Conservation (phyloP, 257 asterid species). For the Solanum piurae region DNA sequence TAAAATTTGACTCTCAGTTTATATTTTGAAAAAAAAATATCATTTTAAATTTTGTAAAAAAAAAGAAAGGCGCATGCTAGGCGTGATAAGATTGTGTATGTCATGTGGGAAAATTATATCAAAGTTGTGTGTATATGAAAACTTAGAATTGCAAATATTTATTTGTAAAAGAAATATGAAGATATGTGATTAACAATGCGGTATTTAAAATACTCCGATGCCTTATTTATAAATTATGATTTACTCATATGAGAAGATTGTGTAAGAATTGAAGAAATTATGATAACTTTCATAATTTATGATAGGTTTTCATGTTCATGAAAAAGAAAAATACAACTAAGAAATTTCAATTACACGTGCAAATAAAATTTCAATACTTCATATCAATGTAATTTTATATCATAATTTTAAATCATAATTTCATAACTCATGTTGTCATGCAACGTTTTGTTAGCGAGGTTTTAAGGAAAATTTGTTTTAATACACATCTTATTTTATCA, state of each 20-base stretch:
- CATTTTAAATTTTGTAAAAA: background rate
- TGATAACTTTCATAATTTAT: too few relatives aligned
- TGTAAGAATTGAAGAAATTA: too few relatives aligned
- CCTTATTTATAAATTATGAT: too few relatives aligned
- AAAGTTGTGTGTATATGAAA: too few relatives aligned
- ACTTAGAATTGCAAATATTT: background rate
- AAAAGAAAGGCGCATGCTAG: background rate
- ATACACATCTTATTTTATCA: background rate
- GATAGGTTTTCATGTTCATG: background rate
- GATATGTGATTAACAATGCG: too few relatives aligned
- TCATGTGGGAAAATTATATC: background rate
- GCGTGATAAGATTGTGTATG: background rate
- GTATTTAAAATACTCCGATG: background rate
- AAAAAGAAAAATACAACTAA: too few relatives aligned
- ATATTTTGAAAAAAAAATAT: background rate
- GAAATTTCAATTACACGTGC: background rate
- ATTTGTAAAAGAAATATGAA: background rate
- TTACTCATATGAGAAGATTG: background rate
- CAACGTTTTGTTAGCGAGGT: background rate
- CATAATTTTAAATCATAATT: background rate
- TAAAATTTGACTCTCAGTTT: background rate
- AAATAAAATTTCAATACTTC: background rate
- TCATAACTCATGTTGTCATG: background rate
- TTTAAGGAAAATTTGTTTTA: background rate
- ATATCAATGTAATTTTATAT: background rate